Conservation (phyloP, 768 basidiomycete species). For the Dentipellis sp. region DNA sequence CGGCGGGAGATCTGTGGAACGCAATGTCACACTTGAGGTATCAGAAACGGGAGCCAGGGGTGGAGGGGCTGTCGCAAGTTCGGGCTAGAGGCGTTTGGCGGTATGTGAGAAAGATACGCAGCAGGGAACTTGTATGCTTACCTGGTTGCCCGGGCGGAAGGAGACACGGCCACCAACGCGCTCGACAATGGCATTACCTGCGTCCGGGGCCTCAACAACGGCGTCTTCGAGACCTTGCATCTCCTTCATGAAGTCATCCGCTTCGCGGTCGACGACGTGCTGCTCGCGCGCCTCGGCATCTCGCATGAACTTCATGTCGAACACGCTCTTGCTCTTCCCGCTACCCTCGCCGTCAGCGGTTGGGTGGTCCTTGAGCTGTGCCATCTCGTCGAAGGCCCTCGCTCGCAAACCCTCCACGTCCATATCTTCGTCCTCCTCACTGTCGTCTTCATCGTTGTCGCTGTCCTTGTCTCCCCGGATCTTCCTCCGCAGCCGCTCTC, state of each 20-base stretch:
- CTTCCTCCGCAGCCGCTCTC: conserved; percentile 68
- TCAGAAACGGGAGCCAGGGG: conserved; percentile 28
- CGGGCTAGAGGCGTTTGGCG: background rate
- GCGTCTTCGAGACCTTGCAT: conserved; percentile 32
- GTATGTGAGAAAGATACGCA: background rate
- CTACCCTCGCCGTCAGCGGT: conserved; percentile 13
- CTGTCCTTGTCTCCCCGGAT: conserved; percentile 61
- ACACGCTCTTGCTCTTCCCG: conserved; percentile 55
- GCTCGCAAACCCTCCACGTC: conserved; percentile 48
- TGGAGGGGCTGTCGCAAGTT: background rate
- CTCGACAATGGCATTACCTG: conserved; percentile 34
- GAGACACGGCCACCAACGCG: conserved; percentile 62
- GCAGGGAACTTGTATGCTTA: background rate
- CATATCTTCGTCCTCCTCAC: conserved; percentile 32
- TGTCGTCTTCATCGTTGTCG: conserved; percentile 38
- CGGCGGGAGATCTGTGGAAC: conserved; percentile 43
- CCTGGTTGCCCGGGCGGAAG: conserved; percentile 40
- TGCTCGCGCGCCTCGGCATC: conserved; percentile 71
- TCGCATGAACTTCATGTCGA: conserved; percentile 99
- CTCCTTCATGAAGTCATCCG: conserved; percentile 67
- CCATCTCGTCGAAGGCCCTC: conserved; percentile 65
- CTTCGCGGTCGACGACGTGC: conserved; percentile 46
- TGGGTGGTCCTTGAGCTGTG: conserved; percentile 23
- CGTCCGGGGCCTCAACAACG: conserved; percentile 21
- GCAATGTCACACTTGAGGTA: conserved; percentile 61